Percentiles rank a stretch among this genome's conserved stretches.
These are phyloP conservation scores for Ophioceras dolichostomum DNA, from an alignment of 2,329 filamentous ascomycete species.

Conservation along the genomic window DNA sequence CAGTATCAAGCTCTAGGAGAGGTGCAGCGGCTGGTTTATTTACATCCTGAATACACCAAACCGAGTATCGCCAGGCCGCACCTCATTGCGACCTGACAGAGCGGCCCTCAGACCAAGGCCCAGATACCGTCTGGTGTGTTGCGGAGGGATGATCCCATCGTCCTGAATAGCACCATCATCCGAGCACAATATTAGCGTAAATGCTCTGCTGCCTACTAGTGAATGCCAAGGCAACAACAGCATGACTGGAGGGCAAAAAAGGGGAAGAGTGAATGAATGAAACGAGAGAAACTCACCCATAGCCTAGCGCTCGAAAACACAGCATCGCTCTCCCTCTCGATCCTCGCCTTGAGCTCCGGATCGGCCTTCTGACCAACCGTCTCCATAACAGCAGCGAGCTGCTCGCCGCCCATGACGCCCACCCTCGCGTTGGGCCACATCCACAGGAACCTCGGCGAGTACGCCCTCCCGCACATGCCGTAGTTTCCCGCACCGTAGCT, in stretches of 20 bases:
- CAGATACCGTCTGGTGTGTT: conserved; percentile 61
- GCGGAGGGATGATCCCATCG: conserved; percentile 68
- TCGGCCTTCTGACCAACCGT: conserved; percentile 78
- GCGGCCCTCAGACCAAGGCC: conserved; percentile 62
- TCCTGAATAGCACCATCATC: conserved; percentile 30
- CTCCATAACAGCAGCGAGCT: conserved; percentile 87
- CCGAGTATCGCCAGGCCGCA: conserved; percentile 48
- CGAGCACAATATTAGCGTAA: neutral
- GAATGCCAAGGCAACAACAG: neutral
- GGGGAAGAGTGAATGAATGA: conserved; percentile 2
- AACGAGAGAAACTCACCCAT: conserved; percentile 50
- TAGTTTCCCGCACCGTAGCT: conserved; percentile 95
- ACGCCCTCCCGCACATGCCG: conserved; percentile 94
- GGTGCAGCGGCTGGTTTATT: too few species aligned
- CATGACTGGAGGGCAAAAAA: neutral
- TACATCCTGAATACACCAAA: conserved; percentile 80
- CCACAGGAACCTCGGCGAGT: conserved; percentile 82
- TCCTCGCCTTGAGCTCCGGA: conserved; percentile 67
- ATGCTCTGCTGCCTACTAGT: neutral
- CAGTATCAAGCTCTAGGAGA: too few species aligned
- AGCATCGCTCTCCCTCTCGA: conserved; percentile 82
- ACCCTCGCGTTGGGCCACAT: conserved; percentile 98
- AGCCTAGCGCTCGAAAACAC: conserved; percentile 78
- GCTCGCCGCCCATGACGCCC: conserved; percentile 91
- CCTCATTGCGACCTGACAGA: conserved; percentile 52